A percentile compares a stretch with the other conserved stretches of the same genome.
These are phyloP conservation scores for Daldinia childiae DNA, from an alignment of 495 filamentous ascomycete genomes.

Conservation along the genomic window DNA sequence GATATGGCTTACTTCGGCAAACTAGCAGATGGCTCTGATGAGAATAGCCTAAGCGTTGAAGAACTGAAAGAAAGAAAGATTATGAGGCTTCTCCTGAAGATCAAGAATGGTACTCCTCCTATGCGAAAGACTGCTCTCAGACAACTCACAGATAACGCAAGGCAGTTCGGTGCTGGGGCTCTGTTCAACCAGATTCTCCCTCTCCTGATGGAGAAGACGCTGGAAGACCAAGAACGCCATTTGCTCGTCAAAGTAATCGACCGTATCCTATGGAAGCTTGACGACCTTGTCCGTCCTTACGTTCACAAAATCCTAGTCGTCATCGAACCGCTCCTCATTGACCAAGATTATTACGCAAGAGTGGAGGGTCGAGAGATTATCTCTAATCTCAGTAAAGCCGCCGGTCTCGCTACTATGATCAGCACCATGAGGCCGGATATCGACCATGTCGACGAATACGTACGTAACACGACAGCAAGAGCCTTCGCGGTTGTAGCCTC, in stretches of 20 bases:
- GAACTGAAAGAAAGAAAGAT: conserved; percentile 99
- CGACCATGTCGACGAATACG: conserved; percentile 97
- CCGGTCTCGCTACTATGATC: conserved; percentile 98
- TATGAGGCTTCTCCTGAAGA: conserved; percentile 94
- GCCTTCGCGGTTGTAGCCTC: conserved; percentile 98
- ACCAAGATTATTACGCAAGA: conserved; percentile 99
- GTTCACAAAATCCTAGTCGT: conserved; percentile 99
- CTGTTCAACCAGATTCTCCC: conserved; percentile 99
- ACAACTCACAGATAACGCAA: conserved; percentile 96
- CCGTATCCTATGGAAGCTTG: conserved; percentile 96
- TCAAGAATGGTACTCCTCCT: conserved; percentile 99
- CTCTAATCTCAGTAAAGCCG: conserved; percentile 95
- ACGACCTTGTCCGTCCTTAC: conserved; percentile 94
- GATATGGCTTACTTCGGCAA: conserved; percentile 99
- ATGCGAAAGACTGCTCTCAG: conserved; percentile 99
- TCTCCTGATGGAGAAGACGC: conserved; percentile 96
- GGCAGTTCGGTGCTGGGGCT: conserved; percentile 93
- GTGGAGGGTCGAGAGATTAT: conserved; percentile 99
- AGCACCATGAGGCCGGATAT: conserved; percentile 99
- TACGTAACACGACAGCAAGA: conserved; percentile 97
- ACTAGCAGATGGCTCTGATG: conserved; percentile 92
- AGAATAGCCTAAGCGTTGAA: conserved; percentile 89
- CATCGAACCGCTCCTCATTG: conserved; percentile 97
- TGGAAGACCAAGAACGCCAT: conserved; percentile 99
- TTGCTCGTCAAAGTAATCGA: conserved; percentile 99